Base-by-base conservation (phyloP, 805 yeast genomes). In the Metschnikowia noctiluminum region DNA sequence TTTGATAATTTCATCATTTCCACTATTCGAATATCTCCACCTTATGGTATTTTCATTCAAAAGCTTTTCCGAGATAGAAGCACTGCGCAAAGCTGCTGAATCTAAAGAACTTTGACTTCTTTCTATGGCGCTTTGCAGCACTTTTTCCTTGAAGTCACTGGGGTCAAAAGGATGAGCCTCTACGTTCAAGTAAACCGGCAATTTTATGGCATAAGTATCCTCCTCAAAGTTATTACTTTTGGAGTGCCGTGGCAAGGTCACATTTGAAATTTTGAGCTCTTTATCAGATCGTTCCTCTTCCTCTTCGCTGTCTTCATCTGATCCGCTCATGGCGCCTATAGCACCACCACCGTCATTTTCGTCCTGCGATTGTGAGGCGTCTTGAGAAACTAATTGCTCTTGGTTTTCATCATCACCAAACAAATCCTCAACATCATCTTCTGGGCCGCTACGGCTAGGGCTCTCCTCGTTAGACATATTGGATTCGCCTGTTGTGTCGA, bases 111-210 rank as follows among this genome's bases (percentile, higher is more conserved):
- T 57, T 30, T 59, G 50, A 16, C 55, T 46, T 53, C 74, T 50
- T 40, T 64, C 61, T 16, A 56, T 59, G 11, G 61, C 60, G 48
- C 68, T 79, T 54, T 62, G 61, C 62, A 71, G 57, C 62, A 71
- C 60, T 68, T 73, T 50, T 16, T 79, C 81, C 51, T 84, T 74
- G 62, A 85, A 85, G 73, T 81, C 67, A 26, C 62, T 64, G 6
- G 94, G 89, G 55, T 90, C 95, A 66, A 92, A 94, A 35, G 96
- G 96, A 52, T 81, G 80, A 2, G 97, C 87, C 52, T 90, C 95
- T 32, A 91, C 82, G 46, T 80, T 82, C 49, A 94, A 69, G 60
- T 88, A 92, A 16, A 89, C 84, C 2, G 99, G 99, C 51, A 91
- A 70, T 53, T 87, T 85, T 43, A 87, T 79, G 53, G 61, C 69